Evolutionary conservation across 495 filamentous ascomycete genomes (phyloP).

Genomic region (Usnea hakonensis): DNA sequence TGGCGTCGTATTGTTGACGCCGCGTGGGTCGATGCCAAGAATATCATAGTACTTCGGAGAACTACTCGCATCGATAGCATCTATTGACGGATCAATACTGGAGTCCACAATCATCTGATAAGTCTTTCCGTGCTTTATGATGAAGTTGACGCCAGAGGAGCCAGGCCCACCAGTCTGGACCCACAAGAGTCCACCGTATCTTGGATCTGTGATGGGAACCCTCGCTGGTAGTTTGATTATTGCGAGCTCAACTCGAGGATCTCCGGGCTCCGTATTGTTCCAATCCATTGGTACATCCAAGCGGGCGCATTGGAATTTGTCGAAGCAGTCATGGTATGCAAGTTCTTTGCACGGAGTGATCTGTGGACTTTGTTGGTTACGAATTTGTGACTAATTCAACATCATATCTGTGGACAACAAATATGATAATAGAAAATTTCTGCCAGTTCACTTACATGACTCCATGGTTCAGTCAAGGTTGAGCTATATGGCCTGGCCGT

Average conservation of each 20-base stretch:
- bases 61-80: background rate
- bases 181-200: slow-evolving; percentile 36
- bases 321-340: slow-evolving; percentile 23
- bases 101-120: slow-evolving; percentile 36
- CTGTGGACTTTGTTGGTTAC: background rate
- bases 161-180: slow-evolving; percentile 42
- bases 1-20: slow-evolving; percentile 29
- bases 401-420: too few species aligned
- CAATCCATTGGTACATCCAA: slow-evolving; percentile 35
- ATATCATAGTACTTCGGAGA: slow-evolving; percentile 45
- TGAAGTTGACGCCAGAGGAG: slow-evolving; percentile 32
- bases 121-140: slow-evolving; percentile 17
- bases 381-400: background rate
- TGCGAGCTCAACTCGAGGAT: slow-evolving; percentile 28
- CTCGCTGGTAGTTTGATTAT: slow-evolving; percentile 32
- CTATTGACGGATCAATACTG: slow-evolving; percentile 13
- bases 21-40: slow-evolving; percentile 46
- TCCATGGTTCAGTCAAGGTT: slow-evolving; percentile 7
- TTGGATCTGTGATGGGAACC: slow-evolving; percentile 33
- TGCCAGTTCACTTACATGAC: background rate
- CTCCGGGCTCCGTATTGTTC: slow-evolving; percentile 30
- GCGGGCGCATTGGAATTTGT: slow-evolving; percentile 32
- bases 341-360: slow-evolving; percentile 14
- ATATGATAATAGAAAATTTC: too few species aligned
- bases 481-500: background rate